Percentiles rank a stretch among this genome's conserved stretches.
Evolutionary conservation across 768 basidiomycete species (phyloP).

Genomic region (Paxillus involutus): DNA sequence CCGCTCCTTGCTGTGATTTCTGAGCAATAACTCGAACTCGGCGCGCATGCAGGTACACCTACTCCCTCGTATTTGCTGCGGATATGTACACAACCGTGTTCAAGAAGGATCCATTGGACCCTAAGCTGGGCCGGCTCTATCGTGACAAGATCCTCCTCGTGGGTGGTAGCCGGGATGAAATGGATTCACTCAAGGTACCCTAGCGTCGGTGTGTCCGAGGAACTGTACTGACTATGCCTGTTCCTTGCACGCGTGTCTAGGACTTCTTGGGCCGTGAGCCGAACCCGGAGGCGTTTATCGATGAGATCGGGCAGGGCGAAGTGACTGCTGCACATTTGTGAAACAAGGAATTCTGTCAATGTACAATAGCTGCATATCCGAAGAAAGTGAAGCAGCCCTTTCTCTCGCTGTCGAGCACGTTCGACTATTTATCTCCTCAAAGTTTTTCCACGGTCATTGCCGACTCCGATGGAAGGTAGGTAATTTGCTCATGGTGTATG

Average conservation of each 20-base stretch:
- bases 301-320: constrained; percentile 56
- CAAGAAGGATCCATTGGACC: constrained; percentile 73
- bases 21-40: background rate
- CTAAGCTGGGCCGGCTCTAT: constrained; percentile 64
- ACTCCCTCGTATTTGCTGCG: constrained; percentile 62
- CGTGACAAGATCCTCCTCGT: constrained; percentile 71
- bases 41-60: constrained; percentile 52
- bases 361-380: background rate
- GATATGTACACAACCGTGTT: constrained; percentile 78
- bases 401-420: background rate
- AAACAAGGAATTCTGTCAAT: background rate
- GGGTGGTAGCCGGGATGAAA: constrained; percentile 76
- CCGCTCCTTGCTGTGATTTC: background rate
- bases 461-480: background rate
- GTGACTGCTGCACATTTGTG: constrained; percentile 36
- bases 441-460: too few relatives aligned
- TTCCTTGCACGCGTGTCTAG: constrained; percentile 31
- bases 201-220: background rate
- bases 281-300: constrained; percentile 72
- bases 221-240: background rate
- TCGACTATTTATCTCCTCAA: too few relatives aligned
- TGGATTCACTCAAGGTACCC: constrained; percentile 68
- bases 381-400: background rate
- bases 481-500: too few relatives aligned
- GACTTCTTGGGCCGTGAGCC: constrained; percentile 78